Conservation (phyloP, 108 stramenopile species). For the Skeletonema menzelii region DNA sequence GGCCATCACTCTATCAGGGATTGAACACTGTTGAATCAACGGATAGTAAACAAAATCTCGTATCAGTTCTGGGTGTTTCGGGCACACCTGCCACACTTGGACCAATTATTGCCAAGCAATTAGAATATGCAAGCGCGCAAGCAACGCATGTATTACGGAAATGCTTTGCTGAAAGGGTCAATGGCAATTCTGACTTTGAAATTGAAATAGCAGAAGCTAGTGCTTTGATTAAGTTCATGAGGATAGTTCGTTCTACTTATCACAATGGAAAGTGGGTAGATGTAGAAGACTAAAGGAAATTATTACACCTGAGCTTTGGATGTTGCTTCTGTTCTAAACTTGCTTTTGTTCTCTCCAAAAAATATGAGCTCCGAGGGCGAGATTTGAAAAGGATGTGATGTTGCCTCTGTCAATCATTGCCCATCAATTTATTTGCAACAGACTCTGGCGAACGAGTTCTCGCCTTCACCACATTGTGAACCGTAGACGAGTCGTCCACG, state of each 20-base stretch:
- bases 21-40: constrained; percentile 7
- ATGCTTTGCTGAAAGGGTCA: constrained; percentile 60
- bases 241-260: constrained; percentile 68
- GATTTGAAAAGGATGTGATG: too few species aligned
- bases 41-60: neutral
- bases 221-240: constrained; percentile 72
- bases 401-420: too few species aligned
- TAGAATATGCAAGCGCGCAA: constrained; percentile 77
- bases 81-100: constrained; percentile 48
- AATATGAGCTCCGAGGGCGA: too few species aligned
- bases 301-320: too few species aligned
- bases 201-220: constrained; percentile 73
- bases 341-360: too few species aligned
- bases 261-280: constrained; percentile 67
- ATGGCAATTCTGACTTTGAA: constrained; percentile 60
- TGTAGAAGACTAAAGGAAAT: constrained; percentile 21
- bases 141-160: constrained; percentile 67
- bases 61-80: constrained; percentile 52
- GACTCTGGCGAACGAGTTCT: too few species aligned
- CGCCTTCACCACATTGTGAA: too few species aligned
- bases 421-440: too few species aligned
- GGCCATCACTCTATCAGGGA: constrained; percentile 38
- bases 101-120: constrained; percentile 63
- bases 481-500: too few species aligned
- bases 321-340: too few species aligned